Conservation (phyloP, 768 basidiomycete species). For the Serendipita sp. region DNA sequence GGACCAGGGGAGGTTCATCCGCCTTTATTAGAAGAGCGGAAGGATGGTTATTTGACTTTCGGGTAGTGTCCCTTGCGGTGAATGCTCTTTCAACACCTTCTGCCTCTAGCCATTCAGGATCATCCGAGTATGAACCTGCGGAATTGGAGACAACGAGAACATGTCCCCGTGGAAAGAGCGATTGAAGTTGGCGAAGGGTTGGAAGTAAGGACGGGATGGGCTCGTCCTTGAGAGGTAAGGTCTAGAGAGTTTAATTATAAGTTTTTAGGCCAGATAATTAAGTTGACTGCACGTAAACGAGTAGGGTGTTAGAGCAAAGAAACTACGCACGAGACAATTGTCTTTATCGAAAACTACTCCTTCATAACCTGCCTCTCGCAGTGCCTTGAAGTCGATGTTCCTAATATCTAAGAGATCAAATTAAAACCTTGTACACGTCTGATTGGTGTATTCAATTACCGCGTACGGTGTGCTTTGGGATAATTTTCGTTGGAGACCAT, state of each 20-base stretch:
- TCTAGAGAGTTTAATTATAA: conserved; percentile 28
- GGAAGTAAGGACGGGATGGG: conserved; percentile 38
- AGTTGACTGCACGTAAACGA: background rate
- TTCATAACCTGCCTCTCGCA: conserved; percentile 60
- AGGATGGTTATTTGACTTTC: background rate
- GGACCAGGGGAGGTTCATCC: conserved; percentile 23
- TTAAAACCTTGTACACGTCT: background rate
- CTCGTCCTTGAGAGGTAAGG: conserved; percentile 56
- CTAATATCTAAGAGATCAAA: conserved; percentile 47
- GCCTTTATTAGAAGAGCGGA: no score
- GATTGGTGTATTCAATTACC: background rate
- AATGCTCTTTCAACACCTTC: conserved; percentile 15
- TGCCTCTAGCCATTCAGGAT: conserved; percentile 67
- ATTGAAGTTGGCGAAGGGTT: background rate
- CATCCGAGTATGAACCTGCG: conserved; percentile 56
- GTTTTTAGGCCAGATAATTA: conserved; percentile 5
- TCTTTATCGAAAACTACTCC: conserved; percentile 97
- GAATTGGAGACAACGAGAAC: conserved; percentile 91
- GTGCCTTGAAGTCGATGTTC: conserved; percentile 56
- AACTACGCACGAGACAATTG: conserved; percentile 65
- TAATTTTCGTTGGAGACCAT: background rate
- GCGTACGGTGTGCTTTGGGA: background rate
- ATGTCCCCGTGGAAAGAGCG: conserved; percentile 55
- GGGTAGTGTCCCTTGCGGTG: background rate
- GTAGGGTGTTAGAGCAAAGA: background rate